These are phyloP conservation scores for Graphilbum sp. DNA, from an alignment of 2,329 filamentous ascomycete genomes.

Conservation along the genomic window DNA sequence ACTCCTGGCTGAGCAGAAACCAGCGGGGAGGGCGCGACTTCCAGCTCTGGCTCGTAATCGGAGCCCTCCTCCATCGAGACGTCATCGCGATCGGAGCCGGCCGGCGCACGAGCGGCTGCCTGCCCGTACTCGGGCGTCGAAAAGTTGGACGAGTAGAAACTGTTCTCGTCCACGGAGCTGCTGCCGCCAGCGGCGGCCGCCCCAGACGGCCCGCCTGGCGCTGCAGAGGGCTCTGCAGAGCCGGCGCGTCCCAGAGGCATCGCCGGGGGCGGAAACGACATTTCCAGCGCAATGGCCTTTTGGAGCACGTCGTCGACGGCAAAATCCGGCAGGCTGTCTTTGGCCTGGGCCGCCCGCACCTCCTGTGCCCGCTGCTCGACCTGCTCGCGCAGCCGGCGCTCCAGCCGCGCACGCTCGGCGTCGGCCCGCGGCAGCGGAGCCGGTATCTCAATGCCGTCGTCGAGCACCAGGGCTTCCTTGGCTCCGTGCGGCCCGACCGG, in stretches of 20 bases:
- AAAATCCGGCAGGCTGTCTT: conserved; percentile 44
- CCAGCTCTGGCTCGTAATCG: conserved; percentile 17
- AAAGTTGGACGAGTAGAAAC: conserved; percentile 89
- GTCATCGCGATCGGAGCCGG: conserved; percentile 20
- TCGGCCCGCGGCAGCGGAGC: conserved; percentile 38
- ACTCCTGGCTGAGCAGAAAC: not conserved
- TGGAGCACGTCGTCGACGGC: conserved; percentile 56
- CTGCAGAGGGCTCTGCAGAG: too few species aligned
- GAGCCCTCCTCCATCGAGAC: conserved; percentile 21
- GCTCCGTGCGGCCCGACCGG: not conserved
- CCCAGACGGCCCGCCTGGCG: not conserved
- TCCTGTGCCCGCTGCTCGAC: conserved; percentile 42
- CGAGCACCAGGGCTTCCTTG: not conserved
- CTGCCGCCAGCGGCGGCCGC: conserved; percentile 24
- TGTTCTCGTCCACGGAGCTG: conserved; percentile 84
- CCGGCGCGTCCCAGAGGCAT: too few species aligned
- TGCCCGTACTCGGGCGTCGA: conserved; percentile 50
- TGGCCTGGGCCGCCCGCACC: conserved; percentile 24
- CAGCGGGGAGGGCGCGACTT: conserved; percentile 5
- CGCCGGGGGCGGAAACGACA: not conserved
- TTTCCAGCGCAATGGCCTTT: conserved; percentile 12
- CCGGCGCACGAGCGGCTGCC: conserved; percentile 32
- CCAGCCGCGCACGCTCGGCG: conserved; percentile 55
- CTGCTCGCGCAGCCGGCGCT: conserved; percentile 62
- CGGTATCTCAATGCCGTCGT: conserved; percentile 47